A percentile compares a stretch with the other conserved stretches of the same genome.
phyloP scores from a whole-genome alignment of 2,329 filamentous ascomycete species.

The Cladosporium halotolerans region DNA sequence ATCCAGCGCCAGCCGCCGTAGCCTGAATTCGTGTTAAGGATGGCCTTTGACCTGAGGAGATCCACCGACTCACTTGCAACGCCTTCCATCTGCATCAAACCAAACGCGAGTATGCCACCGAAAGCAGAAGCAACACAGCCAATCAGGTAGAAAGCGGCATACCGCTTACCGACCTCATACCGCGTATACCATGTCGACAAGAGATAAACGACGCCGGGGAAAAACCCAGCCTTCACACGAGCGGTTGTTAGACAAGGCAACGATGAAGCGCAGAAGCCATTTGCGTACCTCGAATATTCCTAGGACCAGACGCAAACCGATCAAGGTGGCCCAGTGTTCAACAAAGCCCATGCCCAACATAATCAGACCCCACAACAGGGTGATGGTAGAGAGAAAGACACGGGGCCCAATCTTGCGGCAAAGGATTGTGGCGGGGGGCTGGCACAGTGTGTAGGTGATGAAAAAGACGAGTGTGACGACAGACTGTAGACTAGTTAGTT shows the following conservation, averaged over 20 bases:
- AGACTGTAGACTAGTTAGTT: too few relatives aligned
- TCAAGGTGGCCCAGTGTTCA: slow-evolving; percentile 45
- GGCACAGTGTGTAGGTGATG: slow-evolving; percentile 64
- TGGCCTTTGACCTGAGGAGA: slow-evolving; percentile 27
- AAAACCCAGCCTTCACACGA: slow-evolving; percentile 45
- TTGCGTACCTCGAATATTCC: slow-evolving; percentile 61
- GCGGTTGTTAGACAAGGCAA: too few relatives aligned
- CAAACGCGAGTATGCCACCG: slow-evolving; percentile 38
- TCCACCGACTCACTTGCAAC: too few relatives aligned
- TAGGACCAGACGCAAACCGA: slow-evolving; percentile 52
- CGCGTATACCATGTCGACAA: slow-evolving; percentile 52
- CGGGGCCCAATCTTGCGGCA: slow-evolving; percentile 56
- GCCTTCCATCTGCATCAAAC: slow-evolving; percentile 40
- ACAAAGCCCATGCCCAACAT: slow-evolving; percentile 62
- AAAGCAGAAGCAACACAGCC: slow-evolving; percentile 43
- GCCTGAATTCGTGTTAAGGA: slow-evolving; percentile 31
- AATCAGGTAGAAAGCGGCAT: slow-evolving; percentile 44
- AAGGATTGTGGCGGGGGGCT: slow-evolving; percentile 63
- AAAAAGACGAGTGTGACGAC: slow-evolving; percentile 65
- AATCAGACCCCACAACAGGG: slow-evolving; percentile 52
- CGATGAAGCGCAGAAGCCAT: too few relatives aligned
- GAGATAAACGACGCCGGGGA: slow-evolving; percentile 57
- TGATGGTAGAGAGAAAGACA: slow-evolving; percentile 29
- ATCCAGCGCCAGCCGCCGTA: slow-evolving; percentile 39
- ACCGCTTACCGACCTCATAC: not conserved